Percentiles rank a stretch among this genome's conserved stretches.
Evolutionary conservation across 345 rosid genomes (phyloP).

Genomic region (Rhizophora apiculata): DNA sequence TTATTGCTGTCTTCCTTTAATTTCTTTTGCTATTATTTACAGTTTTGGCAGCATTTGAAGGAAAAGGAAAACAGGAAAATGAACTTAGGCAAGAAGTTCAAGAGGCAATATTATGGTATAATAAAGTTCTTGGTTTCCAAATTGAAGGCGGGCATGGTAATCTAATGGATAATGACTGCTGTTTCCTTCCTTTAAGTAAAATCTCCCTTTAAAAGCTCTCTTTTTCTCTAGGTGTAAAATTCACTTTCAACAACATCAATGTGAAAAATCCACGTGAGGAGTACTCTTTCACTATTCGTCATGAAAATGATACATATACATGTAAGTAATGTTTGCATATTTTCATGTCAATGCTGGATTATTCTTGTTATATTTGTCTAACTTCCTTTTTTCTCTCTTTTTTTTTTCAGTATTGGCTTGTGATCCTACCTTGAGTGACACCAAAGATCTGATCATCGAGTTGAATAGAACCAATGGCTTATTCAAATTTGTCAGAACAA

Average conservation of each 20-base stretch:
- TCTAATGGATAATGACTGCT: not conserved
- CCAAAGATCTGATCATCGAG: constrained; percentile 62
- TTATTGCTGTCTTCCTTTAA: constrained; percentile 5
- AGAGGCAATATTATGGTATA: constrained; percentile 83
- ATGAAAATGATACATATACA: constrained; percentile 59
- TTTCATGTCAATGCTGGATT: not conserved
- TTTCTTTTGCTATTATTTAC: constrained; percentile 8
- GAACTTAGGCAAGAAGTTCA: constrained; percentile 46
- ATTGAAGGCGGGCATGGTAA: constrained; percentile 88
- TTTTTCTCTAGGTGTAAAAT: constrained; percentile 67
- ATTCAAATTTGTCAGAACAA: constrained; percentile 73
- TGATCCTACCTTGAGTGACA: constrained; percentile 51
- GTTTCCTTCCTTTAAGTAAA: not conserved
- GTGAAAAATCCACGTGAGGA: constrained; percentile 42
- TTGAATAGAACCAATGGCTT: constrained; percentile 80
- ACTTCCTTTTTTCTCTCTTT: constrained; percentile 12
- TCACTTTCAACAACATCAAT: constrained; percentile 60
- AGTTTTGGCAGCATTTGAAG: constrained; percentile 46
- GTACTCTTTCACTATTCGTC: constrained; percentile 62
- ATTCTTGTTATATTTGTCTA: constrained; percentile 1
- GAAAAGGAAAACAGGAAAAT: constrained; percentile 37
- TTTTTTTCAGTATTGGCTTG: constrained; percentile 71
- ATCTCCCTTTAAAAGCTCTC: constrained; percentile 12
- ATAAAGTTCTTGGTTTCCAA: constrained; percentile 65
- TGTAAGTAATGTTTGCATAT: constrained; percentile 40